A percentile compares a stretch with the other conserved stretches of the same genome.
Evolutionary conservation across 148 eudicot genomes (phyloP).

Genomic region (Euryodendron excelsum): DNA sequence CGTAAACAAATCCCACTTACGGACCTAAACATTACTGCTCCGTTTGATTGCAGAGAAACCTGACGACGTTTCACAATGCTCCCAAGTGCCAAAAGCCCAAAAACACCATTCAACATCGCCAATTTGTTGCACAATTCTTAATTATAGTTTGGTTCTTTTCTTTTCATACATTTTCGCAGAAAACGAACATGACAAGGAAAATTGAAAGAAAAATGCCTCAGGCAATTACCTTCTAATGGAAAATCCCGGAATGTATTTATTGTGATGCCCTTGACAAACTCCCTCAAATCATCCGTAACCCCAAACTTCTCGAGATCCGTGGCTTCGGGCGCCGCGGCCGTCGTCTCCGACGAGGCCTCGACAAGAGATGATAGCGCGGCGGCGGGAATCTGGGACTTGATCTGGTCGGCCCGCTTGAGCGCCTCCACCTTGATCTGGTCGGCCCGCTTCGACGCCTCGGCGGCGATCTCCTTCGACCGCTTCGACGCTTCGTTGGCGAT

Average conservation of each 20-base stretch:
- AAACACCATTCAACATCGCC: not conserved
- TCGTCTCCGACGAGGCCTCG: slow-evolving; percentile 23
- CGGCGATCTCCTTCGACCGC: too few relatives aligned
- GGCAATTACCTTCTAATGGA: slow-evolving; percentile 54
- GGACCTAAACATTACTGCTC: not conserved
- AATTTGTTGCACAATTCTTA: not conserved
- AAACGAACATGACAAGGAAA: not conserved
- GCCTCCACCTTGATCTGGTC: slow-evolving; percentile 39
- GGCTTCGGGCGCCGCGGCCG: slow-evolving; percentile 12
- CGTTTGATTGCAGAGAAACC: not conserved
- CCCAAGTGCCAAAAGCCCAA: not conserved
- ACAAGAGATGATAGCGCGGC: slow-evolving; percentile 39
- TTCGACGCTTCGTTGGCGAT: slow-evolving; percentile 40
- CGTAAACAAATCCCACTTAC: not conserved
- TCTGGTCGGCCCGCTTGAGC: slow-evolving; percentile 42
- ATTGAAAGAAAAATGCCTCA: not conserved
- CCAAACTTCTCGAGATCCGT: slow-evolving; percentile 68
- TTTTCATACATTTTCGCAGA: not conserved
- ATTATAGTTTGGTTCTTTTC: not conserved
- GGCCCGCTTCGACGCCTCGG: slow-evolving; percentile 39
- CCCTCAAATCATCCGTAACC: slow-evolving; percentile 76
- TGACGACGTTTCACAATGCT: not conserved
- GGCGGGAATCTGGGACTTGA: slow-evolving; percentile 45
- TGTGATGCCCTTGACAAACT: slow-evolving; percentile 72
- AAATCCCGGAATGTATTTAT: slow-evolving; percentile 69